A percentile compares a stretch with the other conserved stretches of the same genome.
These are phyloP conservation scores for Globisporangium barbulae DNA, from an alignment of 352 stramenopile species.

Conservation along the genomic window DNA sequence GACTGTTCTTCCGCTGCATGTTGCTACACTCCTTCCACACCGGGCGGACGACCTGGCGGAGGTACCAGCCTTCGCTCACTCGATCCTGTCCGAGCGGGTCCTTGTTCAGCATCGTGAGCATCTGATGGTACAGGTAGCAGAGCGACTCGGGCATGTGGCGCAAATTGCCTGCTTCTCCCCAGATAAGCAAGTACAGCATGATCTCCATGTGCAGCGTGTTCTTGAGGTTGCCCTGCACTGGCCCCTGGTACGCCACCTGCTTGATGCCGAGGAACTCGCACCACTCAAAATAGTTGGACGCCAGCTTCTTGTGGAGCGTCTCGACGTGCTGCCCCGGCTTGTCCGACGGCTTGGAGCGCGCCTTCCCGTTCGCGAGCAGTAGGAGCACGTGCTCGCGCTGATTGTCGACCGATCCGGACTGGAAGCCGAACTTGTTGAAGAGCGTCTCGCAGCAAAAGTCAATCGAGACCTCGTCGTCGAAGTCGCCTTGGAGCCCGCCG, in stretches of 20 bases:
- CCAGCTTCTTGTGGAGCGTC: constrained; percentile 56
- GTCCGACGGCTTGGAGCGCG: constrained; percentile 46
- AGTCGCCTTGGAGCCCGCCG: constrained; percentile 56
- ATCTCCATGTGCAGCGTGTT: constrained; percentile 87
- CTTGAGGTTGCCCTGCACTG: constrained; percentile 48
- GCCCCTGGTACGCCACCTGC: constrained; percentile 33
- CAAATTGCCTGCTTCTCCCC: constrained; percentile 95
- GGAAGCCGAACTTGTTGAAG: constrained; percentile 75
- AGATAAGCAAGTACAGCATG: constrained; percentile 94
- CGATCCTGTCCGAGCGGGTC: constrained; percentile 54
- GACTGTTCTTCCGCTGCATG: constrained; percentile 60
- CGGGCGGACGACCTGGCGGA: constrained; percentile 48
- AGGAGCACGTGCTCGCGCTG: constrained; percentile 75
- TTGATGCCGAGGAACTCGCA: constrained; percentile 45
- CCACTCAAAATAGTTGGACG: constrained; percentile 67
- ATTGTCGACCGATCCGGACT: constrained; percentile 66
- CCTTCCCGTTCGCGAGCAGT: constrained; percentile 66
- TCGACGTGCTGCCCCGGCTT: constrained; percentile 42
- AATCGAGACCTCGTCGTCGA: constrained; percentile 67
- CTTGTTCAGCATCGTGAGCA: constrained; percentile 47
- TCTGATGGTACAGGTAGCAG: constrained; percentile 95
- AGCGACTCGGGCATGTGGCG: constrained; percentile 96
- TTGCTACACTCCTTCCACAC: constrained; percentile 64
- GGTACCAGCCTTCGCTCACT: constrained; percentile 48
- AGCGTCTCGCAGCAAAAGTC: constrained; percentile 75